A percentile compares a stretch with the other conserved stretches of the same genome.
Conservation (phyloP, 176 grass and related monocot species). For the Neostapfia colusana region DNA sequence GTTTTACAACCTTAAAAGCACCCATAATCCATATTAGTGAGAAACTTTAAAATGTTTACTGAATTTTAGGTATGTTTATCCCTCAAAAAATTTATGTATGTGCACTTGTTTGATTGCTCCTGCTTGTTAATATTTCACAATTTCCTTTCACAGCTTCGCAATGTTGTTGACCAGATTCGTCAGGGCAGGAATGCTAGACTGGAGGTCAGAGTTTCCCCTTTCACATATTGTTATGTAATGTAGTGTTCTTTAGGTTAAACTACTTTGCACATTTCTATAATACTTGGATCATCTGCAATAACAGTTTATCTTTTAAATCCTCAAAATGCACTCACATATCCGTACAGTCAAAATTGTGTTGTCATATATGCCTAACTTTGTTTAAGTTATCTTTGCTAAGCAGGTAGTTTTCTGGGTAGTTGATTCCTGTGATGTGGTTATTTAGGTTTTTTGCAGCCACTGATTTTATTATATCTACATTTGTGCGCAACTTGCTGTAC, state of each 20-base stretch:
- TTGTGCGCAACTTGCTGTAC: neutral
- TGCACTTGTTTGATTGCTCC: neutral
- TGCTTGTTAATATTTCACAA: neutral
- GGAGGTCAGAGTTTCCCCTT: constrained; percentile 43
- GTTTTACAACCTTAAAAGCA: neutral
- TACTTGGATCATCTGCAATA: neutral
- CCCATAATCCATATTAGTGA: neutral
- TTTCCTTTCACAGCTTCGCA: constrained; percentile 39
- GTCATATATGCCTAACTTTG: too few species aligned
- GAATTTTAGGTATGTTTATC: neutral
- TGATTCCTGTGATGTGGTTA: neutral
- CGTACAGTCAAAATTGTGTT: too few species aligned
- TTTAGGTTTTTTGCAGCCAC: neutral
- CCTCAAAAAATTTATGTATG: neutral
- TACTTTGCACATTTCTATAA: neutral
- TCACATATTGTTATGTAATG: neutral
- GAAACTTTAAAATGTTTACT: neutral
- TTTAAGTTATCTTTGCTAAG: neutral
- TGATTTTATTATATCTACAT: neutral
- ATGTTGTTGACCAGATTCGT: constrained; percentile 55
- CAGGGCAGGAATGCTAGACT: constrained; percentile 48
- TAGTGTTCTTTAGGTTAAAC: neutral
- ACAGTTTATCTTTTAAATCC: too few species aligned
- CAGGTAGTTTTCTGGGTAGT: neutral
- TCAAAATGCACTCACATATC: too few species aligned